These are phyloP conservation scores for Colletotrichum kahawae DNA, from an alignment of 2,329 filamentous ascomycete genomes.

Conservation along the genomic window DNA sequence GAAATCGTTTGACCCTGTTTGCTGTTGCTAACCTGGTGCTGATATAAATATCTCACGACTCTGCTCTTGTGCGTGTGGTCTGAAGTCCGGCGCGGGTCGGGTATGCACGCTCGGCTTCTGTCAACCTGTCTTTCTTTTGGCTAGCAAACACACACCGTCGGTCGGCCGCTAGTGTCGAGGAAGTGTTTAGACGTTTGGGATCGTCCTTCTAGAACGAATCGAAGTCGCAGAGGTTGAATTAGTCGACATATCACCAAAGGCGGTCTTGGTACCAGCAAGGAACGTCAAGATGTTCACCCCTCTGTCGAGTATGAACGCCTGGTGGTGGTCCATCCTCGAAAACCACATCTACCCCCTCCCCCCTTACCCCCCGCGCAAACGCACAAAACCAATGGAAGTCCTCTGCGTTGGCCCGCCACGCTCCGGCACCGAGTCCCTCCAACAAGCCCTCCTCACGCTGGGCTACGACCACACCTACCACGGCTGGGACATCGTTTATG, in stretches of 20 bases:
- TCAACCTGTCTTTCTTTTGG: not conserved
- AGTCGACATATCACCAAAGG: not conserved
- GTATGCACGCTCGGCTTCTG: not conserved
- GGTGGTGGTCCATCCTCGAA: constrained; percentile 17
- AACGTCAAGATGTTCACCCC: not conserved
- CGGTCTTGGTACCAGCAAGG: accelerated
- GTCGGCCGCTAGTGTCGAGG: not conserved
- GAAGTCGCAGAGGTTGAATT: not conserved
- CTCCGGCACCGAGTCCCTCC: constrained; percentile 39
- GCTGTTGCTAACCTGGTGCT: accelerated
- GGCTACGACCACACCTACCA: constrained; percentile 38
- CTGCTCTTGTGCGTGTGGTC: not conserved
- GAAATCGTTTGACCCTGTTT: not conserved
- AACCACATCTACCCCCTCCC: constrained; percentile 24
- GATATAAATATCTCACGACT: not conserved
- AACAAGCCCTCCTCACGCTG: constrained; percentile 32
- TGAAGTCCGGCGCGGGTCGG: not conserved
- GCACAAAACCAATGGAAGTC: constrained; percentile 38
- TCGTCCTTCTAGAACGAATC: not conserved
- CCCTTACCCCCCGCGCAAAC: constrained; percentile 26
- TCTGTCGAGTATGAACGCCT: constrained; percentile 14
- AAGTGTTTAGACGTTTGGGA: not conserved
- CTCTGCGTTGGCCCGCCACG: constrained; percentile 37
- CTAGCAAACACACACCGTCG: not conserved
- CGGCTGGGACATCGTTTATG: constrained; percentile 38